Conservation (phyloP, 2,329 filamentous ascomycete species). For the Cytospora leucostoma region DNA sequence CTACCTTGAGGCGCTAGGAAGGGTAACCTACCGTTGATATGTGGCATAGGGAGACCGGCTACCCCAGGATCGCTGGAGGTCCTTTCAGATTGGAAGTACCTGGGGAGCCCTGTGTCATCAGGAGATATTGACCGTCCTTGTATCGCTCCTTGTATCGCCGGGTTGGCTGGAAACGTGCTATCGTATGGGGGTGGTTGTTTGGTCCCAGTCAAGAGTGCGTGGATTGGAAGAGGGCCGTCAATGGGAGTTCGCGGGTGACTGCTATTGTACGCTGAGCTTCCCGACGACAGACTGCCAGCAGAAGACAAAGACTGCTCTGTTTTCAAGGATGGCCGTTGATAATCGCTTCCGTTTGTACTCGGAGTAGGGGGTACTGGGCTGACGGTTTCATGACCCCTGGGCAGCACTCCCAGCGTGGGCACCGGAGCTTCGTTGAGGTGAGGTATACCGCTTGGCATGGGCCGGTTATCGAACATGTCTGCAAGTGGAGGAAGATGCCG, state of each 20-base stretch:
- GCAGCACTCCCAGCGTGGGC: slow-evolving; percentile 23
- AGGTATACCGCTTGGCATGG: slow-evolving; percentile 28
- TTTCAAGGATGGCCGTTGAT: slow-evolving; percentile 44
- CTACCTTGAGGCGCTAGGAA: background rate
- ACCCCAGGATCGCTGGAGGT: slow-evolving; percentile 16
- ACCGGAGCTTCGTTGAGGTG: slow-evolving; percentile 26
- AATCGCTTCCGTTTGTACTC: slow-evolving; percentile 34
- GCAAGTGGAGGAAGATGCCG: slow-evolving; percentile 49
- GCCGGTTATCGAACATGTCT: slow-evolving; percentile 48
- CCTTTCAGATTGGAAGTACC: slow-evolving; percentile 12
- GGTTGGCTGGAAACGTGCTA: slow-evolving; percentile 11
- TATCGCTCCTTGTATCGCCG: slow-evolving; percentile 10
- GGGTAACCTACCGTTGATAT: slow-evolving; percentile 27
- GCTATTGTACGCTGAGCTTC: slow-evolving; percentile 38
- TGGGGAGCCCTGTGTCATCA: slow-evolving; percentile 15
- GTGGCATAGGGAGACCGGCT: slow-evolving; percentile 20
- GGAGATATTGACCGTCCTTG: slow-evolving; percentile 28
- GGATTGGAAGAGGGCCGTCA: slow-evolving; percentile 56
- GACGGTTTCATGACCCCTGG: slow-evolving; percentile 25
- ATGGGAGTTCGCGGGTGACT: slow-evolving; percentile 47
- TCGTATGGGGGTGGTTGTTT: slow-evolving; percentile 28
- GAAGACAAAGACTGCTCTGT: slow-evolving; percentile 52
- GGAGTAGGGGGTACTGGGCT: slow-evolving; percentile 34
- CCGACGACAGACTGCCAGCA: slow-evolving; percentile 45
- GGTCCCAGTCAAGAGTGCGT: slow-evolving; percentile 47